Evolutionary conservation across 169 alveolate genomes (phyloP).

Genomic region (Plasmodium coatneyi): DNA sequence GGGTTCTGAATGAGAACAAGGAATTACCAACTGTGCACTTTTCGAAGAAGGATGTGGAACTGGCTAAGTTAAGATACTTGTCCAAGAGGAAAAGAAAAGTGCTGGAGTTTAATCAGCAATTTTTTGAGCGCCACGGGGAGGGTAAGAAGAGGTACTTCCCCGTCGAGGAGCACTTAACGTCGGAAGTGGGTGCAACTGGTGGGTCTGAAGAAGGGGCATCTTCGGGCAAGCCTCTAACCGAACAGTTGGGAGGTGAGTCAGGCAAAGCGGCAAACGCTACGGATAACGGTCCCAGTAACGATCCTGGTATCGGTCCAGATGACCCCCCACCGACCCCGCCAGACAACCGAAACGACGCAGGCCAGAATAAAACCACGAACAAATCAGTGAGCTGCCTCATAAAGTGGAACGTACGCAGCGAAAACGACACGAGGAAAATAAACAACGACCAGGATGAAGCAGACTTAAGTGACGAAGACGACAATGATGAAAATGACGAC

Average conservation of each 20-base stretch:
- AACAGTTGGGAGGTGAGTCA: background rate
- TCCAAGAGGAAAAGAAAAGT: conserved; percentile 65
- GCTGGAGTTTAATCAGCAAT: conserved; percentile 26
- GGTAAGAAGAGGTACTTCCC: background rate
- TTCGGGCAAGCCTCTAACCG: background rate
- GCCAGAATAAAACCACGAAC: background rate
- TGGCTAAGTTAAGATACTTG: conserved; percentile 47
- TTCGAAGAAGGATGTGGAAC: conserved; percentile 71
- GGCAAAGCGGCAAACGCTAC: background rate
- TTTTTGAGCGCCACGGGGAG: conserved; percentile 33
- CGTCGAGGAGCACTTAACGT: background rate
- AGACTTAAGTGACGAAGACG: background rate
- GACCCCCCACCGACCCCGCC: background rate
- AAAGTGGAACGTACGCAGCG: conserved; percentile 40
- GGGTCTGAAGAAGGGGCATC: background rate
- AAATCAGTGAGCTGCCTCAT: conserved; percentile 57
- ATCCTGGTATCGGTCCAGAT: background rate
- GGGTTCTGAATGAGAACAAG: conserved; percentile 71
- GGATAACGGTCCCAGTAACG: background rate
- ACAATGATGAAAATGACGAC: background rate
- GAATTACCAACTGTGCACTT: conserved; percentile 47
- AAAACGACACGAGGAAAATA: conserved; percentile 25
- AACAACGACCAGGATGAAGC: background rate
- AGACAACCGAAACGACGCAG: background rate
- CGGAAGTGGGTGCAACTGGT: background rate